Conservation (phyloP, 2,329 filamentous ascomycete genomes). For the Neonectria faginata region DNA sequence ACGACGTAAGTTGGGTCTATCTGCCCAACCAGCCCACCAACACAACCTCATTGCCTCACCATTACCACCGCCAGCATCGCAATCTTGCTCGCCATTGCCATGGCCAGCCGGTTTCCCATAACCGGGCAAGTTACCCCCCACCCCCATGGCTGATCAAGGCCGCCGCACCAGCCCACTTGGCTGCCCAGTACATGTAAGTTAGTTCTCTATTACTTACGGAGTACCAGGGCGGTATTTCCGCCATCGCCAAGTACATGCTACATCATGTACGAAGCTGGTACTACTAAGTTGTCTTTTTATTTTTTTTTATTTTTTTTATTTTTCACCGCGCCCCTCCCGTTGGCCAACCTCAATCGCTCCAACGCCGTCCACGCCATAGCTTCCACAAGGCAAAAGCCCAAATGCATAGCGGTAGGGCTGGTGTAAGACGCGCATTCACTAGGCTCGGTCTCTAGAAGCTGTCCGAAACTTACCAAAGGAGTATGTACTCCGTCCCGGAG, state of each 20-base stretch:
- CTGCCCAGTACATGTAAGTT: not conserved
- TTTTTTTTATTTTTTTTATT: too few species aligned
- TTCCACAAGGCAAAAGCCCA: not conserved
- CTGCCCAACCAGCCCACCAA: not conserved
- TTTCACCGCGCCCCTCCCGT: not conserved
- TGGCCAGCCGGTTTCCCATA: not conserved
- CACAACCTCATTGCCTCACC: constrained; percentile 11
- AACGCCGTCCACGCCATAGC: not conserved
- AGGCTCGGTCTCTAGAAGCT: constrained; percentile 3
- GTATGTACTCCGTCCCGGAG: constrained; percentile 27
- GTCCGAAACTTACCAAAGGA: constrained; percentile 27
- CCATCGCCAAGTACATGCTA: not conserved
- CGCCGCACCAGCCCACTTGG: not conserved
- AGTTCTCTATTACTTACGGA: too few species aligned
- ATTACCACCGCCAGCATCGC: not conserved
- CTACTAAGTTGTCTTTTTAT: too few species aligned
- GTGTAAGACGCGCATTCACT: constrained; percentile 7
- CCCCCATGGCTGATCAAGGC: not conserved
- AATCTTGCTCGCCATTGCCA: constrained; percentile 1
- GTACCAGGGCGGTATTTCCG: not conserved
- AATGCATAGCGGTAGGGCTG: constrained; percentile 1
- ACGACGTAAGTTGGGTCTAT: too few species aligned
- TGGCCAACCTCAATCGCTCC: not conserved
- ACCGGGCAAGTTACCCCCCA: not conserved
- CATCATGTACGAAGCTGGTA: too few species aligned